phyloP scores from a whole-genome alignment of 768 basidiomycete genomes.

The Plicaturopsis crispa region DNA sequence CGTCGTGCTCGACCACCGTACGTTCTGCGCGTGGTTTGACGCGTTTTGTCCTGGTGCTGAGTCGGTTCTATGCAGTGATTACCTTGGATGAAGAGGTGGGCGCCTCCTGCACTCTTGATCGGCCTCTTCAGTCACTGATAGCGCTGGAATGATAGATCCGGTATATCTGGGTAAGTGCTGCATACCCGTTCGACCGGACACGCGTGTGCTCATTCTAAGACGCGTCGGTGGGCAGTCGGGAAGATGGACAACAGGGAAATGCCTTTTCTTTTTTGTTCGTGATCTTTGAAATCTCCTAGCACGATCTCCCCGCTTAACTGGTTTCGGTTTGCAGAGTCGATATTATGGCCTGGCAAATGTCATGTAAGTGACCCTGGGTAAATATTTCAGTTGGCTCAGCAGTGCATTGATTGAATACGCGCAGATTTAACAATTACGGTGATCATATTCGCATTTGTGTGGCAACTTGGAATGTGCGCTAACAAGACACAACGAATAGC shows the following conservation, averaged over 20 bases:
- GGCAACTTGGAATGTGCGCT: too few relatives aligned
- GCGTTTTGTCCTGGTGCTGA: too few relatives aligned
- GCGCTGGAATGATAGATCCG: slow-evolving; percentile 30
- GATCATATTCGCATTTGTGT: slow-evolving; percentile 8
- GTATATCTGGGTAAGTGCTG: slow-evolving; percentile 43
- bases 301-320: not conserved
- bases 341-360: slow-evolving; percentile 46
- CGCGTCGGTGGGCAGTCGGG: slow-evolving; percentile 28
- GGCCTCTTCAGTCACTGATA: slow-evolving; percentile 4
- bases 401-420: slow-evolving; percentile 1
- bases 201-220: not conserved
- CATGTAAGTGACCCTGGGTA: slow-evolving; percentile 28
- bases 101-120: slow-evolving; percentile 1
- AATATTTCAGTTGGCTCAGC: not conserved
- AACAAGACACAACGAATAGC: slow-evolving; percentile 22
- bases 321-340: slow-evolving; percentile 35
- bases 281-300: not conserved
- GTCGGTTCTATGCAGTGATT: slow-evolving; percentile 25
- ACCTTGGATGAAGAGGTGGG: slow-evolving; percentile 47
- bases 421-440: slow-evolving; percentile 52
- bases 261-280: slow-evolving; percentile 45
- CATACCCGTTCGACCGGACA: not conserved
- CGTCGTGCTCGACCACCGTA: slow-evolving; percentile 48
- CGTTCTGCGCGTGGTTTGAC: slow-evolving; percentile 12
- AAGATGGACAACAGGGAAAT: slow-evolving; percentile 49